A percentile compares a stretch with the other conserved stretches of the same genome.
Conservation (phyloP, 1,284 basidiomycete species). For the Heterobasidion annosum region DNA sequence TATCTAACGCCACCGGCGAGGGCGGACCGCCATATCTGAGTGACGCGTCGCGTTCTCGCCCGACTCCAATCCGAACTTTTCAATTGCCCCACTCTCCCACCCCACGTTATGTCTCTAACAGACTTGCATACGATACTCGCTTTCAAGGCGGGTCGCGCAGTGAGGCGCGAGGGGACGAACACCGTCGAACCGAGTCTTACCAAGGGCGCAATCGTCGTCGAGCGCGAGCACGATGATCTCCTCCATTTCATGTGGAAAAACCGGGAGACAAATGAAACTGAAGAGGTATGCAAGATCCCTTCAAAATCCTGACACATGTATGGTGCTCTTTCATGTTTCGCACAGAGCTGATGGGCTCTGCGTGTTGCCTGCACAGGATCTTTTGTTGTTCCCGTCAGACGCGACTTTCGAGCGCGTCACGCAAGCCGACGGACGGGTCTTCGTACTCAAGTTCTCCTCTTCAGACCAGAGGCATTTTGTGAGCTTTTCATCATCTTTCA, state of each 20-base stretch:
- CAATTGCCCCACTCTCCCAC: not conserved
- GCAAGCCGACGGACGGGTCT: slow-evolving; percentile 57
- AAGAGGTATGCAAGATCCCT: slow-evolving; percentile 39
- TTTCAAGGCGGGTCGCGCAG: slow-evolving; percentile 75
- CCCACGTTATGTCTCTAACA: slow-evolving; percentile 6
- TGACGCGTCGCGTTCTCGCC: slow-evolving; percentile 12
- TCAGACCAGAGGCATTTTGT: slow-evolving; percentile 78
- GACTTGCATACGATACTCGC: slow-evolving; percentile 33
- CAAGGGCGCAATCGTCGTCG: slow-evolving; percentile 64
- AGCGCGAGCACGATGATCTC: slow-evolving; percentile 58
- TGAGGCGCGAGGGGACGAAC: slow-evolving; percentile 55
- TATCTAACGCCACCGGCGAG: not conserved
- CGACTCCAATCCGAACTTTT: not conserved
- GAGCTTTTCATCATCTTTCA: slow-evolving; percentile 20
- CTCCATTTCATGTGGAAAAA: slow-evolving; percentile 75
- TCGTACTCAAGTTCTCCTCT: slow-evolving; percentile 74
- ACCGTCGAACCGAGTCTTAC: slow-evolving; percentile 54
- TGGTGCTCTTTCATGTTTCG: no score
- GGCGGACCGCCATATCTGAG: not conserved
- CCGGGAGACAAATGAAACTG: slow-evolving; percentile 43
- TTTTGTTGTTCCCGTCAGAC: slow-evolving; percentile 73
- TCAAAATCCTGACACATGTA: not conserved
- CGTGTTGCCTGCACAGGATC: slow-evolving; percentile 34
- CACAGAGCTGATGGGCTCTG: no score
- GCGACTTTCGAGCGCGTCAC: slow-evolving; percentile 65